Percentiles rank a stretch among this genome's conserved stretches.
Conservation (phyloP, 768 basidiomycete species). For the Lentinula boryana region DNA sequence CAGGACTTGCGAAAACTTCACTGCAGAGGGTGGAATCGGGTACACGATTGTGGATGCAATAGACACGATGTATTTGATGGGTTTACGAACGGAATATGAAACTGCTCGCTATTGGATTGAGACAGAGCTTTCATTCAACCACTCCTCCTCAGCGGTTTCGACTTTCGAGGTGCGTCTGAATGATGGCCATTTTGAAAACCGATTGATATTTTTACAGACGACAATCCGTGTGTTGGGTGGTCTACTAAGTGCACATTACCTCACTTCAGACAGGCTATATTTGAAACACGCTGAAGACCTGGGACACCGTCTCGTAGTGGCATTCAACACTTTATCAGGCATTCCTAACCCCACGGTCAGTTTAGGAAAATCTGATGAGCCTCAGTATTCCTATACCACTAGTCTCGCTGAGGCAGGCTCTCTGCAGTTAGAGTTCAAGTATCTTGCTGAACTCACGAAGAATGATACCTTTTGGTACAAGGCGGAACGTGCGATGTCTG, state of each 20-base stretch:
- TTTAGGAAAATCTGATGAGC: conserved; percentile 46
- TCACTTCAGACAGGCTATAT: conserved; percentile 52
- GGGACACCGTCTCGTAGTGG: conserved; percentile 57
- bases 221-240: conserved; percentile 76
- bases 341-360: conserved; percentile 62
- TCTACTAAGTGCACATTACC: conserved; percentile 58
- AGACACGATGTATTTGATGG: conserved; percentile 68
- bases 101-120: conserved; percentile 59
- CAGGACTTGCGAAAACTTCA: conserved; percentile 54
- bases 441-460: conserved; percentile 58
- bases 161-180: conserved; percentile 60
- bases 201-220: conserved; percentile 33
- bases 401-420: conserved; percentile 69
- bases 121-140: conserved; percentile 49
- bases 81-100: conserved; percentile 54
- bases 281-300: conserved; percentile 61
- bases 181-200: not conserved
- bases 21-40: conserved; percentile 54
- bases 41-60: conserved; percentile 70
- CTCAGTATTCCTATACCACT: conserved; percentile 42
- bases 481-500: conserved; percentile 58
- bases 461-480: conserved; percentile 62
- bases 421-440: conserved; percentile 71
- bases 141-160: conserved; percentile 46
- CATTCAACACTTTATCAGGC: conserved; percentile 63